phyloP scores from a whole-genome alignment of 2,329 filamentous ascomycete species.

The Monilinia fructicola region DNA sequence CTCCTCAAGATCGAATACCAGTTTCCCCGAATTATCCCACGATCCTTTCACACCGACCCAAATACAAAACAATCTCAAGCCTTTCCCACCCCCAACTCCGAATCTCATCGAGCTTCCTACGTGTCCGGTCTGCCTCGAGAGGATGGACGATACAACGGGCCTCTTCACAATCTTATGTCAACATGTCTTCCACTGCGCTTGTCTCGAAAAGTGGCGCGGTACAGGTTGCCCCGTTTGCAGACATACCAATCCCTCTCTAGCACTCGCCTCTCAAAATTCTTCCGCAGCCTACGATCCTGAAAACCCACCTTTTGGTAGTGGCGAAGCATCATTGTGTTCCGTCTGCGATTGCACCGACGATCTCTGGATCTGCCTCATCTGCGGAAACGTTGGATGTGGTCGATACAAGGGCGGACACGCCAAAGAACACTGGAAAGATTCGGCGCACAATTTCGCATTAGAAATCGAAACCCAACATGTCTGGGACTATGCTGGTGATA shows the following conservation, averaged over 20 bases:
- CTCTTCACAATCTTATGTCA: constrained; percentile 95
- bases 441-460: constrained; percentile 86
- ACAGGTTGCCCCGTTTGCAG: constrained; percentile 92
- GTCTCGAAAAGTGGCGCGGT: constrained; percentile 93
- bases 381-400: constrained; percentile 88
- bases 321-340: constrained; percentile 70
- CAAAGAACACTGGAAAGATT: constrained; percentile 89
- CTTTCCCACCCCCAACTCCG: constrained; percentile 69
- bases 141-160: constrained; percentile 97
- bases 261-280: constrained; percentile 38
- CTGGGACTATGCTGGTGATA: constrained; percentile 96
- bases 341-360: constrained; percentile 79
- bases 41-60: constrained; percentile 64
- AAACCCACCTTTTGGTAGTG: constrained; percentile 60
- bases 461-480: constrained; percentile 93
- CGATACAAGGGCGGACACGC: constrained; percentile 92
- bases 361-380: constrained; percentile 94
- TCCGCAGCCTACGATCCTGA: constrained; percentile 45
- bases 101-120: constrained; percentile 89
- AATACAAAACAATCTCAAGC: constrained; percentile 46
- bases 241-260: constrained; percentile 68
- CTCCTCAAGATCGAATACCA: constrained; percentile 36
- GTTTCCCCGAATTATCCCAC: constrained; percentile 60
- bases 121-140: constrained; percentile 92
- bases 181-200: constrained; percentile 96